phyloP scores from a whole-genome alignment of 78 protist species.

The Dictyostelium citrinum region DNA sequence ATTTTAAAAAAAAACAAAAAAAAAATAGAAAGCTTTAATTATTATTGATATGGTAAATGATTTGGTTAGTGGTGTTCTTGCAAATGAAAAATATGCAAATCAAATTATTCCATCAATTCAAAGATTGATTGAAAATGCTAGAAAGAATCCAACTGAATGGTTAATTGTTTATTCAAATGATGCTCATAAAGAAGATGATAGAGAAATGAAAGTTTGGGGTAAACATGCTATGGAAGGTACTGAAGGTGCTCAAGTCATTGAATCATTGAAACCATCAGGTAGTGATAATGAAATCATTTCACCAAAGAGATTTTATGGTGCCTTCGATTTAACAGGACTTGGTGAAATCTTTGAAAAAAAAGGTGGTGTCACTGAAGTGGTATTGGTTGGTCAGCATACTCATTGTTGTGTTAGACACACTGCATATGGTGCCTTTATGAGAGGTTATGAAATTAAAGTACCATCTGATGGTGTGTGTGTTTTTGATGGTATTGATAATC shows the following conservation, averaged over 20 bases:
- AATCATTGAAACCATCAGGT: background rate
- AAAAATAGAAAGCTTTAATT: conserved; percentile 36
- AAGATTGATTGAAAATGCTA: background rate
- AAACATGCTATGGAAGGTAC: conserved; percentile 28
- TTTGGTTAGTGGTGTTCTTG: background rate
- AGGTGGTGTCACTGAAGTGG: background rate
- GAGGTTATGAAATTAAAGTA: background rate
- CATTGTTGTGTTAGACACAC: conserved; percentile 49
- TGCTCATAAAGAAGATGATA: conserved; percentile 8
- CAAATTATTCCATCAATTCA: conserved; percentile 18
- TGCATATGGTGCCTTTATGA: background rate
- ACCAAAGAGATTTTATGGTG: conserved; percentile 45
- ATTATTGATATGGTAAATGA: conserved; percentile 55
- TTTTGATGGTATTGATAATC: conserved; percentile 5
- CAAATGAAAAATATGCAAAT: conserved; percentile 3
- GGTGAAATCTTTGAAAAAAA: background rate
- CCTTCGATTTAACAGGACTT: background rate
- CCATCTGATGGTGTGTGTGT: conserved; percentile 30
- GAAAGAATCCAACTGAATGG: conserved; percentile 29
- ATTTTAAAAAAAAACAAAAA: background rate
- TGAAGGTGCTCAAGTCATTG: conserved; percentile 33
- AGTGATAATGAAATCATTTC: background rate
- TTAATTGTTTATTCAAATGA: conserved; percentile 24
- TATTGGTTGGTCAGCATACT: conserved; percentile 18
- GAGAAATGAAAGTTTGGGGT: conserved; percentile 43